Conservation (phyloP, 1,284 basidiomycete genomes). For the Takashimella koratensis region DNA sequence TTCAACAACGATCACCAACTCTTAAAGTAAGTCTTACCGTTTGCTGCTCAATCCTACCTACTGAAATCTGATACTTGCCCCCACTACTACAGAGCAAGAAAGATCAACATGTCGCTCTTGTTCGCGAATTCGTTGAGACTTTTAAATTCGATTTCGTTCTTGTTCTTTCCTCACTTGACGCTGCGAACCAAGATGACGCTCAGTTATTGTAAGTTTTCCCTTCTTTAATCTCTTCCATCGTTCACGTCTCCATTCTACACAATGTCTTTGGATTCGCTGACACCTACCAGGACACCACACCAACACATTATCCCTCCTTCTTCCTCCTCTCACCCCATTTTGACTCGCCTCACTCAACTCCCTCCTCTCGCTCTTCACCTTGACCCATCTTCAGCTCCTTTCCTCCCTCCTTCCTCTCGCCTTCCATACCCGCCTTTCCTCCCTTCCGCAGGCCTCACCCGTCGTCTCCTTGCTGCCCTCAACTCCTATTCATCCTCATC, state of each 20-base stretch:
- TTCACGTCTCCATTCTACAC: not conserved
- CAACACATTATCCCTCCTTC: conserved; percentile 48
- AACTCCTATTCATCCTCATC: not conserved
- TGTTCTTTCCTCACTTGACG: conserved; percentile 69
- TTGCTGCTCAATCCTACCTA: too few relatives aligned
- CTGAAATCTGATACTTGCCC: too few relatives aligned
- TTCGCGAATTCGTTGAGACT: conserved; percentile 57
- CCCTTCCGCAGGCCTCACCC: conserved; percentile 68
- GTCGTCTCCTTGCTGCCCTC: conserved; percentile 59
- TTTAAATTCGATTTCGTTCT: conserved; percentile 57
- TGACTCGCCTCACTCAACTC: conserved; percentile 51
- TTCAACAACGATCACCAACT: conserved; percentile 72
- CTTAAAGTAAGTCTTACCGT: conserved; percentile 64
- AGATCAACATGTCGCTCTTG: conserved; percentile 59
- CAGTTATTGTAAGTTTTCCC: conserved; percentile 63
- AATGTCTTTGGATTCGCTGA: conserved; percentile 3
- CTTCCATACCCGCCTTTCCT: conserved; percentile 47
- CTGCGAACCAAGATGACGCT: conserved; percentile 64
- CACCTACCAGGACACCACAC: conserved; percentile 18
- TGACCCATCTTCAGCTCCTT: conserved; percentile 4
- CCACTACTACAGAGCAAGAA: conserved; percentile 61
- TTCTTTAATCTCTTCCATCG: not conserved
- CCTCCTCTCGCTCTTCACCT: conserved; percentile 46
- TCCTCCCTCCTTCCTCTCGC: conserved; percentile 49
- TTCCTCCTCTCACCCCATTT: conserved; percentile 50